Evolutionary conservation across 2,329 filamentous ascomycete species (phyloP).

Genomic region (Claviceps sp.): DNA sequence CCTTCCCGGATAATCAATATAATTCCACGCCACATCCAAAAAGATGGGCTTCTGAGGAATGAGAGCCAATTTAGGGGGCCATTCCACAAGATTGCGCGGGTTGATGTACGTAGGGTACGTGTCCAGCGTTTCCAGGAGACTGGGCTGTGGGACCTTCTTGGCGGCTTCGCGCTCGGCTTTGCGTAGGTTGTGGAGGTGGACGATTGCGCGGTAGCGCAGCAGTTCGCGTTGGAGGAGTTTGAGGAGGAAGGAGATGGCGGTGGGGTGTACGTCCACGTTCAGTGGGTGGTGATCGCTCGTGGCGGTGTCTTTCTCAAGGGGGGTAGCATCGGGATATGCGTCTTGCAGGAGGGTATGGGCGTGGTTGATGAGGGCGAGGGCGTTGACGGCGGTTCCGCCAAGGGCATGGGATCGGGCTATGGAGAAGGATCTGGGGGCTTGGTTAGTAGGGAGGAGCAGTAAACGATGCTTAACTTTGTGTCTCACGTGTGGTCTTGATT

Average conservation of each 20-base stretch:
- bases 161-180: conserved; percentile 32
- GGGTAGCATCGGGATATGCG: conserved; percentile 31
- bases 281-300: conserved; percentile 26
- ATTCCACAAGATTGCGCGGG: conserved; percentile 68
- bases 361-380: conserved; percentile 71
- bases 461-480: background rate
- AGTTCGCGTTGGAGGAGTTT: conserved; percentile 56
- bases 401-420: conserved; percentile 76
- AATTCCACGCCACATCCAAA: conserved; percentile 95
- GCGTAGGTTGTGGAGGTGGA: conserved; percentile 60
- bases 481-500: background rate
- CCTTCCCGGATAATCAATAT: conserved; percentile 77
- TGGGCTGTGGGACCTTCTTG: conserved; percentile 20
- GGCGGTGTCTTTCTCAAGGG: conserved; percentile 16
- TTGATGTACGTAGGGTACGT: conserved; percentile 67
- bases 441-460: background rate
- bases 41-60: conserved; percentile 92
- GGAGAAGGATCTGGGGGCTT: conserved; percentile 47
- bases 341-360: conserved; percentile 50
- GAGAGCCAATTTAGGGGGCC: conserved; percentile 69
- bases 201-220: conserved; percentile 71
- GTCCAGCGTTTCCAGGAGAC: conserved; percentile 61
- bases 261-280: conserved; percentile 52
- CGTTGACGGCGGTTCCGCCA: conserved; percentile 57
- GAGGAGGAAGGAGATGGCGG: conserved; percentile 45